Percentiles rank a stretch among this genome's conserved stretches.
Evolutionary conservation across 2,329 filamentous ascomycete species (phyloP).

Genomic region (Helminthosporium solani): DNA sequence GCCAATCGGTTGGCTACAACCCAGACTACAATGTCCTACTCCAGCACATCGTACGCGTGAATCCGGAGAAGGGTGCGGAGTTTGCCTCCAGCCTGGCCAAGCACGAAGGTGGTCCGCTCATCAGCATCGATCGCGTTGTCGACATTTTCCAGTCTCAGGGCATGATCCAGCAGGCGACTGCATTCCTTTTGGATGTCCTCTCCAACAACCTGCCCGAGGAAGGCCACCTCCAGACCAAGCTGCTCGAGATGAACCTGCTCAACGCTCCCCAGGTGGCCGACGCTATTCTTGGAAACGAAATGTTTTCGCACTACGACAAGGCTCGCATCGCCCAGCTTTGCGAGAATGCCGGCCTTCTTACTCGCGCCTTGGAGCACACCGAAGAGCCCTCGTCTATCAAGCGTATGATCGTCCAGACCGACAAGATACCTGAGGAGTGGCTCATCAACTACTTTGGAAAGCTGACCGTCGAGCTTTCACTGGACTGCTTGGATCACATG

Average conservation of each 20-base stretch:
- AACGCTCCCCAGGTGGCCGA: conserved; percentile 97
- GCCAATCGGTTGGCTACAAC: conserved; percentile 79
- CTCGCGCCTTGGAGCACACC: conserved; percentile 82
- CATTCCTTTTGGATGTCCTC: conserved; percentile 93
- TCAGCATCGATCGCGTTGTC: conserved; percentile 91
- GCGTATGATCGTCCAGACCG: conserved; percentile 80
- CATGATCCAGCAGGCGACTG: conserved; percentile 96
- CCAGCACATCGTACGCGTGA: conserved; percentile 82
- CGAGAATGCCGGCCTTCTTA: conserved; percentile 80
- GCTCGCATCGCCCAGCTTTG: conserved; percentile 84
- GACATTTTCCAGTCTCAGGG: conserved; percentile 98
- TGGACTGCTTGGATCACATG: conserved; percentile 96
- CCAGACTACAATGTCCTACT: conserved; percentile 94
- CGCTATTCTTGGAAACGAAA: conserved; percentile 95
- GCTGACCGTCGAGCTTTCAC: conserved; percentile 89
- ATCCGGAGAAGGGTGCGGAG: conserved; percentile 90
- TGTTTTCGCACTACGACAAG: conserved; percentile 98
- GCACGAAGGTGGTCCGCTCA: conserved; percentile 79
- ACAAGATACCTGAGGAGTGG: conserved; percentile 90
- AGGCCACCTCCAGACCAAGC: conserved; percentile 85
- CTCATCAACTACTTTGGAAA: conserved; percentile 89
- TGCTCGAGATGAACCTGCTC: conserved; percentile 96
- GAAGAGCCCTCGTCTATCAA: conserved; percentile 89
- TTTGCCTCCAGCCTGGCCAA: conserved; percentile 92
- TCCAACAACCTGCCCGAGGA: conserved; percentile 96